phyloP scores from a whole-genome alignment of 305 asterid species.

The Fraxinus sp. region DNA sequence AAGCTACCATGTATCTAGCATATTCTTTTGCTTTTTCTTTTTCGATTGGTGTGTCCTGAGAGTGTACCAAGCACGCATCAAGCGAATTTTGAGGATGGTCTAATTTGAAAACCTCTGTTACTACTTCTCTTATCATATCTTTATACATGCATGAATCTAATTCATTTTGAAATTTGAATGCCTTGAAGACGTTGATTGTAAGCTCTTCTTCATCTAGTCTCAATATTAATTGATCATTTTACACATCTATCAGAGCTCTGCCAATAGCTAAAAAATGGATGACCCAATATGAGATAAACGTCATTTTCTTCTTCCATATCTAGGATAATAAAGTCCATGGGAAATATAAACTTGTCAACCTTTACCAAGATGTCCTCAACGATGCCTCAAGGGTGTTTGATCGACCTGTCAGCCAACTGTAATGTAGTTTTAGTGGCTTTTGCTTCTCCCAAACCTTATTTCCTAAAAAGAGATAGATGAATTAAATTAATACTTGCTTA shows the following conservation, averaged over 20 bases:
- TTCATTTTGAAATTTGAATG: background rate
- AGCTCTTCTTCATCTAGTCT: background rate
- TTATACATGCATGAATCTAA: background rate
- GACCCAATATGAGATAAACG: too few relatives aligned
- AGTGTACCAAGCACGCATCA: background rate
- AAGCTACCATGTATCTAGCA: too few relatives aligned
- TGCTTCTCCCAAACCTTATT: background rate
- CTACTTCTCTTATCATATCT: background rate
- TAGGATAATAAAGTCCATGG: background rate
- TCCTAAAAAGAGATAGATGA: too few relatives aligned
- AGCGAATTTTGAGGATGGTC: background rate
- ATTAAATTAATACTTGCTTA: background rate
- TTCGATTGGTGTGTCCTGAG: background rate
- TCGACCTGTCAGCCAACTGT: background rate
- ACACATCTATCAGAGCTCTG: background rate
- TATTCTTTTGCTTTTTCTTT: too few relatives aligned
- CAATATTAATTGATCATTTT: background rate
- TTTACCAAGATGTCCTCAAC: background rate
- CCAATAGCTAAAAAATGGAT: background rate
- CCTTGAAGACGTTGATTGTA: background rate
- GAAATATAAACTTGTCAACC: background rate
- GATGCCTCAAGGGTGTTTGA: background rate
- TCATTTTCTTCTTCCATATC: background rate
- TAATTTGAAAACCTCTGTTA: background rate
- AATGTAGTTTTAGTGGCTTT: background rate